A percentile compares a stretch with the other conserved stretches of the same genome.
These are phyloP conservation scores for Nitzschia sp. DNA, from an alignment of 108 stramenopile species.

Conservation along the genomic window DNA sequence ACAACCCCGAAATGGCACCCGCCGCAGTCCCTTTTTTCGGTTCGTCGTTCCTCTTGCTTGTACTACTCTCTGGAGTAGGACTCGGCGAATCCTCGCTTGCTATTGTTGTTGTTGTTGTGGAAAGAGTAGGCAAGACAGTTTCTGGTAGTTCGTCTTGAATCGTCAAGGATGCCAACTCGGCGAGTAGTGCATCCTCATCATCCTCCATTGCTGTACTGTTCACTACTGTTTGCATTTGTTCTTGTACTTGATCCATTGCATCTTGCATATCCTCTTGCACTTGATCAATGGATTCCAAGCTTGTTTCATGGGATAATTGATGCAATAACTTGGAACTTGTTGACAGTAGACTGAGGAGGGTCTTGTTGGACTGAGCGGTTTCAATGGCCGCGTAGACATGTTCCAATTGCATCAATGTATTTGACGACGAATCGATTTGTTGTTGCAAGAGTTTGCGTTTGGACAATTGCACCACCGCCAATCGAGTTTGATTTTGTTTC, in stretches of 20 bases:
- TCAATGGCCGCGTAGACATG: conserved; percentile 8
- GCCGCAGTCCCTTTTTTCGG: no score
- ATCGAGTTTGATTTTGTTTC: background rate
- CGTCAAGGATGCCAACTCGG: conserved; percentile 12
- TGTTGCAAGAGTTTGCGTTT: conserved; percentile 8
- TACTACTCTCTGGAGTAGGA: no score
- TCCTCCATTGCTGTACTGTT: background rate
- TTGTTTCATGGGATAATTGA: background rate
- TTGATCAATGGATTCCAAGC: conserved; percentile 5
- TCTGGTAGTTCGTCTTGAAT: no score
- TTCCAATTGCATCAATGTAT: background rate
- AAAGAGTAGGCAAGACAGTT: no score
- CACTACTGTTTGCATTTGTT: background rate
- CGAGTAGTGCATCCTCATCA: conserved; percentile 10
- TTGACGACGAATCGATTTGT: conserved; percentile 2
- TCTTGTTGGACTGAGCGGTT: conserved; percentile 10
- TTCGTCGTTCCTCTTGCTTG: no score
- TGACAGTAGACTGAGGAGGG: background rate
- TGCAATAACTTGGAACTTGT: background rate
- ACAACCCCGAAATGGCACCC: no score
- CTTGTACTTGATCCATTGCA: background rate
- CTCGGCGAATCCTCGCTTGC: no score
- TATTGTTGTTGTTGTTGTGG: no score
- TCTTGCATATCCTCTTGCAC: conserved; percentile 3
- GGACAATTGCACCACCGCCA: conserved; percentile 3